Evolutionary conservation across 2,329 filamentous ascomycete genomes (phyloP).

Genomic region (Trichoderma sp.): DNA sequence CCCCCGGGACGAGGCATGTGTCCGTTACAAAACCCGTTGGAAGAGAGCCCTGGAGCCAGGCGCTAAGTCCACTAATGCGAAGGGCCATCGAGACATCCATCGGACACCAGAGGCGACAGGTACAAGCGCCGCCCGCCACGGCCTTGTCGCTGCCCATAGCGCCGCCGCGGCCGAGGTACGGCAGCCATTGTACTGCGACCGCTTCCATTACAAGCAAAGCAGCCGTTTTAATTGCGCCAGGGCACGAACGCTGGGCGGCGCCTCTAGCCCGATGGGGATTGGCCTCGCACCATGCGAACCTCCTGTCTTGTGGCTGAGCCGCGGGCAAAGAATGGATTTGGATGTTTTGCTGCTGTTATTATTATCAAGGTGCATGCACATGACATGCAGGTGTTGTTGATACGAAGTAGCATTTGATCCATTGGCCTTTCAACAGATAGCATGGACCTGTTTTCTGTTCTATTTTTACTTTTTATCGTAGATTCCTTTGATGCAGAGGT

Average conservation of each 20-base stretch:
- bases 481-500: not conserved
- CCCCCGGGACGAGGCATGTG: not conserved
- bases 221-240: constrained; percentile 8
- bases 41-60: not conserved
- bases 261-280: not conserved
- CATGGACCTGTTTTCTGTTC: too few species aligned
- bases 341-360: not conserved
- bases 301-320: constrained; percentile 8
- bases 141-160: constrained; percentile 5
- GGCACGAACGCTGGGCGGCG: not conserved
- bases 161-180: not conserved
- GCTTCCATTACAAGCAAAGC: not conserved
- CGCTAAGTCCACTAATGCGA: not conserved
- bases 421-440: not conserved
- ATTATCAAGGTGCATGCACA: not conserved
- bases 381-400: not conserved
- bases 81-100: not conserved
- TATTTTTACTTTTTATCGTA: not conserved
- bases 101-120: not conserved
- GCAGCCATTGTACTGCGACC: not conserved
- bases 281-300: not conserved
- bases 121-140: not conserved
- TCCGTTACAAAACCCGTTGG: not conserved
- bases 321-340: not conserved
- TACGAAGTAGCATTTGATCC: not conserved